A percentile compares a stretch with the other conserved stretches of the same genome.
These are phyloP conservation scores for Ceratocystis huliohia DNA, from an alignment of 2,329 filamentous ascomycete species.

Conservation along the genomic window DNA sequence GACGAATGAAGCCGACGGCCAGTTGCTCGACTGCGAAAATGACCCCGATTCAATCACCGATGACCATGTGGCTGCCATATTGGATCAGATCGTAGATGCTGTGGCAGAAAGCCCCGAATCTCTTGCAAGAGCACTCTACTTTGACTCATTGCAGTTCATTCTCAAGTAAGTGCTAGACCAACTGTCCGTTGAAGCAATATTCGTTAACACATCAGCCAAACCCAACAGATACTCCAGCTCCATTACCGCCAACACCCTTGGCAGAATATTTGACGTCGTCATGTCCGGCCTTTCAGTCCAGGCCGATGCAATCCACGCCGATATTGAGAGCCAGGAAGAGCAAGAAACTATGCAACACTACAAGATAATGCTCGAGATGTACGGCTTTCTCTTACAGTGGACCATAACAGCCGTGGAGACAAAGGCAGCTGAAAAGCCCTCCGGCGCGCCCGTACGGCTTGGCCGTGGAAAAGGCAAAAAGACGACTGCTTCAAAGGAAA, in stretches of 20 bases:
- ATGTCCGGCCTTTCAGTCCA: conserved; percentile 76
- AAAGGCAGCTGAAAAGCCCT: conserved; percentile 81
- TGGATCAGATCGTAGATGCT: conserved; percentile 86
- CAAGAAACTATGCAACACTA: conserved; percentile 77
- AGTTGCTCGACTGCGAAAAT: conserved; percentile 82
- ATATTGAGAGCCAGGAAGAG: conserved; percentile 75
- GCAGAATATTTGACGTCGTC: conserved; percentile 84
- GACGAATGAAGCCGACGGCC: conserved; percentile 72
- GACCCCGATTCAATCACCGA: conserved; percentile 74
- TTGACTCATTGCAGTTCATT: conserved; percentile 90
- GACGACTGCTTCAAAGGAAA: conserved; percentile 39
- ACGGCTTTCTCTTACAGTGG: conserved; percentile 90
- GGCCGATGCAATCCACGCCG: conserved; percentile 71
- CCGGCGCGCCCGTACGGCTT: conserved; percentile 51
- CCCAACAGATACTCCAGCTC: conserved; percentile 65
- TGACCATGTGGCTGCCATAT: conserved; percentile 65
- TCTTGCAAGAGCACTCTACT: conserved; percentile 61
- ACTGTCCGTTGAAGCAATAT: conserved; percentile 41
- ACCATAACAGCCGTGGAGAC: conserved; percentile 87
- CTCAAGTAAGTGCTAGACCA: conserved; percentile 57
- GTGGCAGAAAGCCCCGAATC: conserved; percentile 86
- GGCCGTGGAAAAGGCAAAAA: conserved; percentile 68
- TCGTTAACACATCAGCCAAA: conserved; percentile 36
- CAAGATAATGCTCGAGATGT: conserved; percentile 84
- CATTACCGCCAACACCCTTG: conserved; percentile 68